Conservation (phyloP, 2,329 filamentous ascomycete genomes). For the Diplodia scrobiculata region DNA sequence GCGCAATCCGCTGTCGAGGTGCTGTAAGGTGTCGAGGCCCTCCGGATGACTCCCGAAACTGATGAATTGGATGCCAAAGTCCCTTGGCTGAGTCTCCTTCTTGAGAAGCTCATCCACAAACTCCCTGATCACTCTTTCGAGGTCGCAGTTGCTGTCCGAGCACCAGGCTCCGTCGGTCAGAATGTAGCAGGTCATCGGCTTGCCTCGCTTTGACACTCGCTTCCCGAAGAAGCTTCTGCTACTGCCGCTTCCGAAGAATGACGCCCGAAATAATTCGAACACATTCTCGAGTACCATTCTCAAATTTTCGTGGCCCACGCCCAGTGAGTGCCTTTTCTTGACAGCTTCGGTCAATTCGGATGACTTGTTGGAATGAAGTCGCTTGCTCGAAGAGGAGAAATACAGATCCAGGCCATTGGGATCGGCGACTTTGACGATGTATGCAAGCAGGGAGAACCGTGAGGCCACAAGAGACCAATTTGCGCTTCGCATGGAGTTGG, state of each 20-base stretch:
- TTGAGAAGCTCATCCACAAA: neutral
- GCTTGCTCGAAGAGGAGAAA: neutral
- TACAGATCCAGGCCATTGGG: neutral
- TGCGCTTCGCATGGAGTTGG: neutral
- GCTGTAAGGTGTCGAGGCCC: neutral
- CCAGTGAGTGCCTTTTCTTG: neutral
- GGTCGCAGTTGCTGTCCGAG: neutral
- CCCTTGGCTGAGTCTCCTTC: neutral
- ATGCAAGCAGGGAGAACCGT: neutral
- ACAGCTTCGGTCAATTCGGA: neutral
- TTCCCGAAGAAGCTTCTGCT: neutral
- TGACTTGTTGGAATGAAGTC: neutral
- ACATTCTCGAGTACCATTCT: neutral
- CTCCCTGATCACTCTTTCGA: neutral
- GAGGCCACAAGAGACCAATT: neutral
- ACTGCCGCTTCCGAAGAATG: neutral
- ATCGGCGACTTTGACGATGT: neutral
- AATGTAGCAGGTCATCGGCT: neutral
- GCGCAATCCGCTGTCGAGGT: slow-evolving; percentile 30
- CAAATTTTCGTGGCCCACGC: neutral
- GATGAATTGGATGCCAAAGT: neutral
- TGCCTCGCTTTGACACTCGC: neutral
- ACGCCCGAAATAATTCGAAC: neutral
- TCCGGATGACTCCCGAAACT: neutral
- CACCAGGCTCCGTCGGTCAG: neutral